Evolutionary conservation across 768 basidiomycete genomes (phyloP).

Genomic region (Lactifluus piperatus): DNA sequence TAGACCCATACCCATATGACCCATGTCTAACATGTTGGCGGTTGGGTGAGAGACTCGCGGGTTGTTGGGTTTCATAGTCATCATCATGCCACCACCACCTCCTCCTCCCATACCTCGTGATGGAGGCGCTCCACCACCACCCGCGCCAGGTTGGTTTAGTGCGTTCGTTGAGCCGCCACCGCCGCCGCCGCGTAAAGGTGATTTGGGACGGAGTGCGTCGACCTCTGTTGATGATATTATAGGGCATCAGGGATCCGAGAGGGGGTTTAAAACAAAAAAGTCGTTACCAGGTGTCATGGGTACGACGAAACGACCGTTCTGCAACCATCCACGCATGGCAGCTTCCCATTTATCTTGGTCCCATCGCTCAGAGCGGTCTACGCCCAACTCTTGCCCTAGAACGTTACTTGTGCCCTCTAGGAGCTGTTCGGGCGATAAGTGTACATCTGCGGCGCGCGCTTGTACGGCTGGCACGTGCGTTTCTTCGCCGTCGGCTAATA

Average conservation of each 20-base stretch:
- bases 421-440: conserved; percentile 22
- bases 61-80: not conserved
- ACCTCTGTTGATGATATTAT: conserved; percentile 41
- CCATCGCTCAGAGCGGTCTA: conserved; percentile 40
- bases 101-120: too few relatives aligned
- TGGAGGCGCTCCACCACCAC: too few relatives aligned
- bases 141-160: conserved; percentile 9
- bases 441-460: conserved; percentile 18
- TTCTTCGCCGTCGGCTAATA: conserved; percentile 57
- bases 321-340: conserved; percentile 43
- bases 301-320: conserved; percentile 42
- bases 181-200: conserved; percentile 48
- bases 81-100: not conserved
- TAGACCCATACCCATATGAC: conserved; percentile 16
- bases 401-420: conserved; percentile 29
- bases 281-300: conserved; percentile 50
- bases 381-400: conserved; percentile 21
- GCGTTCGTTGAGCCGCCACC: conserved; percentile 27
- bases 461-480: conserved; percentile 35
- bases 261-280: conserved; percentile 2
- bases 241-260: too few relatives aligned
- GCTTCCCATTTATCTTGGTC: conserved; percentile 58
- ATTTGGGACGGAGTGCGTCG: conserved; percentile 78
- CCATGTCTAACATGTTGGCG: conserved; percentile 13
- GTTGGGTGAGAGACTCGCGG: not conserved